Conservation (phyloP, 257 asterid species). For the Solanum virginianum region DNA sequence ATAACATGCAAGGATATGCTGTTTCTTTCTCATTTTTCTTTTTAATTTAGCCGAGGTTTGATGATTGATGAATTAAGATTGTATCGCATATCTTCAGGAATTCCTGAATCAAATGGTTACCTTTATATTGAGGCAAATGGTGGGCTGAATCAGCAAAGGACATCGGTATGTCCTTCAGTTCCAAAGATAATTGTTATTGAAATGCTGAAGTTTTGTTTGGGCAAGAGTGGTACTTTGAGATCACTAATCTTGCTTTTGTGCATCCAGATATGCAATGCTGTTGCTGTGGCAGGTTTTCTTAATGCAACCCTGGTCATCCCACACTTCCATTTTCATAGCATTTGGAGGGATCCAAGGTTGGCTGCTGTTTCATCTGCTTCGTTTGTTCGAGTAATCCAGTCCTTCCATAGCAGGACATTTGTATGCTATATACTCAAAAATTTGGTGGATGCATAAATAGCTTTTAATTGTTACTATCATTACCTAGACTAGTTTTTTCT, state of each 20-base stretch:
- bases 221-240: neutral
- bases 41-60: neutral
- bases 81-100: slow-evolving; percentile 11
- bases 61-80: neutral
- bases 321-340: slow-evolving; percentile 87
- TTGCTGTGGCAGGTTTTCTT: slow-evolving; percentile 95
- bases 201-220: neutral
- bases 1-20: neutral
- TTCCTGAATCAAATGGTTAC: slow-evolving; percentile 46
- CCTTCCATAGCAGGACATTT: neutral
- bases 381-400: neutral
- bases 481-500: neutral
- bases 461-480: neutral
- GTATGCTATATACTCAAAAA: neutral
- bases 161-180: slow-evolving; percentile 46
- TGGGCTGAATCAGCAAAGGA: slow-evolving; percentile 95
- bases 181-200: neutral
- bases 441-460: neutral
- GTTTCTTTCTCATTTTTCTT: neutral
- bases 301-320: slow-evolving; percentile 96
- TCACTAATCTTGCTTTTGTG: slow-evolving; percentile 6
- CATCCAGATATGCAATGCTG: slow-evolving; percentile 97
- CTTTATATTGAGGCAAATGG: slow-evolving; percentile 80
- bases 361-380: neutral
- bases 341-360: slow-evolving; percentile 97